These are phyloP conservation scores for Jacaranda copaia DNA, from an alignment of 257 asterid species.

Conservation along the genomic window DNA sequence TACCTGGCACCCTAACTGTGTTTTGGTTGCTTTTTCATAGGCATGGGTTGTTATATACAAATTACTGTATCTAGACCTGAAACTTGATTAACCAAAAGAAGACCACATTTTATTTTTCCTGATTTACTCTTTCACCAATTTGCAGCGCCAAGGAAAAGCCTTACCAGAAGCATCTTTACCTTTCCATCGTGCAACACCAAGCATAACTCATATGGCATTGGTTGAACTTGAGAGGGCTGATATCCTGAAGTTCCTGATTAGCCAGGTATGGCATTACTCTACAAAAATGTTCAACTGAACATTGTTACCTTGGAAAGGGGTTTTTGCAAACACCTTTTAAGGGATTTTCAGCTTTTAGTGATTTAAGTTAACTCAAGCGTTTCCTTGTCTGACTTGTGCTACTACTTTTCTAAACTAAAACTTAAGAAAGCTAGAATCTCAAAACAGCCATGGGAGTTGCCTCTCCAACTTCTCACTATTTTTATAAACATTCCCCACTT, in stretches of 20 bases:
- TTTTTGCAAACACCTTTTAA: no score
- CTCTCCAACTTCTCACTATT: no score
- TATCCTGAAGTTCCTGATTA: slow-evolving; percentile 79
- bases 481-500: no score
- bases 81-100: slow-evolving; percentile 19
- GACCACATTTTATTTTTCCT: neutral
- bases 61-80: slow-evolving; percentile 12
- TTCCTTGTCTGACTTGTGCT: no score
- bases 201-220: slow-evolving; percentile 93
- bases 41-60: neutral
- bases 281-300: slow-evolving; percentile 16
- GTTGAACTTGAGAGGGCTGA: slow-evolving; percentile 93
- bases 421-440: no score
- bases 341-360: no score
- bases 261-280: slow-evolving; percentile 69
- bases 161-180: slow-evolving; percentile 95
- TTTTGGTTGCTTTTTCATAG: slow-evolving; percentile 25
- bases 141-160: slow-evolving; percentile 91
- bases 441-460: no score
- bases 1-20: neutral
- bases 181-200: slow-evolving; percentile 95
- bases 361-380: no score
- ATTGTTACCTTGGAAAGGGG: no score
- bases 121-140: slow-evolving; percentile 33
- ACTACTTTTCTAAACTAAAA: no score